A percentile compares a stretch with the other conserved stretches of the same genome.
These are phyloP conservation scores for Chloris gayana DNA, from an alignment of 176 grass and related monocot species.

Conservation along the genomic window DNA sequence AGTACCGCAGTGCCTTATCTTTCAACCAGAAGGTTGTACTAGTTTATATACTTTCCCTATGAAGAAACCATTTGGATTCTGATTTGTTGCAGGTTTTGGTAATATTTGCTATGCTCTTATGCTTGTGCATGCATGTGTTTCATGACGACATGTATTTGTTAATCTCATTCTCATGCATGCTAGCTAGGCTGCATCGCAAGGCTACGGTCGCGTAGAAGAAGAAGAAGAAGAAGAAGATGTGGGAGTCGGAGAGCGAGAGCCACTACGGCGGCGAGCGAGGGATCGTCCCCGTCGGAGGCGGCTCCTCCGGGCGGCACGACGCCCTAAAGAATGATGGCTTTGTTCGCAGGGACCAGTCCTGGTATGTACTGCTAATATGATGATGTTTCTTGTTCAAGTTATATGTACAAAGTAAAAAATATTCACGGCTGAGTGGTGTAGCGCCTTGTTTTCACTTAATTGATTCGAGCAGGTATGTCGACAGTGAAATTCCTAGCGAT, in stretches of 20 bases:
- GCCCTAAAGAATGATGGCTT: slow-evolving; percentile 76
- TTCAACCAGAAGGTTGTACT: not conserved
- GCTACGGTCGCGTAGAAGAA: not conserved
- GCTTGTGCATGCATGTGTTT: not conserved
- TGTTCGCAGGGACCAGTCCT: slow-evolving; percentile 71
- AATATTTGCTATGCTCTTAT: not conserved
- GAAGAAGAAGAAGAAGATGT: slow-evolving; percentile 45
- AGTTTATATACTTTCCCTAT: not conserved
- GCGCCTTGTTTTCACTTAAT: slow-evolving; percentile 4
- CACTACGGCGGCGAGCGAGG: slow-evolving; percentile 53
- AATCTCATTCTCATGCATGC: not conserved
- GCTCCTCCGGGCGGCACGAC: slow-evolving; percentile 54
- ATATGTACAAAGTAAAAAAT: too few species aligned
- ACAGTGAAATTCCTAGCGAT: slow-evolving; percentile 96
- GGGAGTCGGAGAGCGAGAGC: slow-evolving; percentile 78
- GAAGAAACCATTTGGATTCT: slow-evolving; percentile 14
- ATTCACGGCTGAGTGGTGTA: not conserved
- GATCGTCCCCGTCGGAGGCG: slow-evolving; percentile 50
- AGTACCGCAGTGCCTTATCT: not conserved
- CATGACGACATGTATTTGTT: not conserved
- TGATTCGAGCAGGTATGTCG: slow-evolving; percentile 65
- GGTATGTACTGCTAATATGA: slow-evolving; percentile 44
- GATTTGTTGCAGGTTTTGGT: not conserved
- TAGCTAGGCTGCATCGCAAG: not conserved
- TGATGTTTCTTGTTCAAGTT: not conserved